A percentile compares a stretch with the other conserved stretches of the same genome.
These are phyloP conservation scores for Mortierella sp. DNA, from an alignment of 371 early-diverging fungal species.

Conservation along the genomic window DNA sequence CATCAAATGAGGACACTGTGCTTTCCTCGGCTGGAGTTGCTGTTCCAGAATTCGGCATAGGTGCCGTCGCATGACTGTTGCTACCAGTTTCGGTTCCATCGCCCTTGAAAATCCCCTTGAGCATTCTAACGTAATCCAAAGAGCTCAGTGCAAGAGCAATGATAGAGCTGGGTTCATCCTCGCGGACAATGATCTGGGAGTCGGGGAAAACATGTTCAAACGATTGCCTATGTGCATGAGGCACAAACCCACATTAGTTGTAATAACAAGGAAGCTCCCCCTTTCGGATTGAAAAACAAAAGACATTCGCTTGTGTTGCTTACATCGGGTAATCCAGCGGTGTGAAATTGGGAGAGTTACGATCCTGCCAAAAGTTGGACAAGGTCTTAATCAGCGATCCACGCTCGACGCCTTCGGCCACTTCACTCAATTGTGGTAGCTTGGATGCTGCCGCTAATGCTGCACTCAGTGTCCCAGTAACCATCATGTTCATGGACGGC, in stretches of 20 bases:
- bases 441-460: conserved; percentile 50
- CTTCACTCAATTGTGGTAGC: conserved; percentile 45
- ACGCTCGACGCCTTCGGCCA: conserved; percentile 50
- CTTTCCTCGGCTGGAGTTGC: conserved; percentile 36
- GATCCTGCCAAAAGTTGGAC: conserved; percentile 79
- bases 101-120: conserved; percentile 39
- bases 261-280: no score
- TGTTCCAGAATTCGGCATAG: conserved; percentile 53
- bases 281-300: no score
- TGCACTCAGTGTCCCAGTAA: conserved; percentile 44
- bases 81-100: conserved; percentile 19
- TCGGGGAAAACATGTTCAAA: conserved; percentile 89
- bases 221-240: conserved; percentile 68
- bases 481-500: conserved; percentile 39
- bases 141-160: conserved; percentile 83
- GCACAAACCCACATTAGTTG: no score
- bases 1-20: conserved; percentile 13
- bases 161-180: conserved; percentile 94
- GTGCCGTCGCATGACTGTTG: conserved; percentile 24
- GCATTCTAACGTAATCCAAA: conserved; percentile 40
- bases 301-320: conserved; percentile 19
- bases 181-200: conserved; percentile 86
- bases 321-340: conserved; percentile 84
- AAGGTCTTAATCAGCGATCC: conserved; percentile 81
- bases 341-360: conserved; percentile 65